Percentiles rank a stretch among this genome's conserved stretches.
phyloP scores from a whole-genome alignment of 2,329 filamentous ascomycete genomes.

The Xylariaceae sp. region DNA sequence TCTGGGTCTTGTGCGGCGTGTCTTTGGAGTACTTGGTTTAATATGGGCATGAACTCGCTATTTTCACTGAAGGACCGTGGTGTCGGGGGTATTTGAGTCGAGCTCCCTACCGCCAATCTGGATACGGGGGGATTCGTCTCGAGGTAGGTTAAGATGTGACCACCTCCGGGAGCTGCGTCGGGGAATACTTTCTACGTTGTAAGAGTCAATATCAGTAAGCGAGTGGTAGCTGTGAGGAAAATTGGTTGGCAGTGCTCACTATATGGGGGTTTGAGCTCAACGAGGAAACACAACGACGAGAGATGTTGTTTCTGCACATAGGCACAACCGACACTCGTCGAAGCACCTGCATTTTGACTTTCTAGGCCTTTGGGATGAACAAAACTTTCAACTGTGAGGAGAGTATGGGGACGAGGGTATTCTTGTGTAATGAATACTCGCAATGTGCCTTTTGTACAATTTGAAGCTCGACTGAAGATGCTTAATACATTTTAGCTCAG shows the following conservation, averaged over 20 bases:
- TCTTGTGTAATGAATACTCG: no score
- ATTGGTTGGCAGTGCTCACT: constrained; percentile 37
- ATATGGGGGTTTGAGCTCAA: constrained; percentile 51
- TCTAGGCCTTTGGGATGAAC: no score
- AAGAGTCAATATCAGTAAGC: constrained; percentile 11
- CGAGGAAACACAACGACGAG: constrained; percentile 40
- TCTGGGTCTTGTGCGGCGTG: constrained; percentile 55
- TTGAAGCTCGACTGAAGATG: no score
- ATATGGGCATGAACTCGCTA: constrained; percentile 53
- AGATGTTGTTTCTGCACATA: constrained; percentile 18
- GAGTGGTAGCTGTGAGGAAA: neutral
- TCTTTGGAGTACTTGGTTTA: constrained; percentile 53
- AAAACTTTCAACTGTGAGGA: no score
- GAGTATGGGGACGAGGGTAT: no score
- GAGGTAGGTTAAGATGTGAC: constrained; percentile 57
- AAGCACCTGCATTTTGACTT: constrained; percentile 33
- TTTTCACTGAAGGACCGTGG: constrained; percentile 59
- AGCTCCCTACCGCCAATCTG: constrained; percentile 55
- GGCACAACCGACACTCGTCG: constrained; percentile 26
- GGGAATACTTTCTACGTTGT: constrained; percentile 54
- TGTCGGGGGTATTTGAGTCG: constrained; percentile 56
- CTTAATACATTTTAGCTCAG: no score
- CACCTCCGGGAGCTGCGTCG: constrained; percentile 40
- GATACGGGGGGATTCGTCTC: constrained; percentile 52
- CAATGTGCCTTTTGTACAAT: no score